A percentile compares a stretch with the other conserved stretches of the same genome.
Evolutionary conservation across 176 grass and related monocot genomes (phyloP).

Genomic region (Hsuehochloa calcarea): DNA sequence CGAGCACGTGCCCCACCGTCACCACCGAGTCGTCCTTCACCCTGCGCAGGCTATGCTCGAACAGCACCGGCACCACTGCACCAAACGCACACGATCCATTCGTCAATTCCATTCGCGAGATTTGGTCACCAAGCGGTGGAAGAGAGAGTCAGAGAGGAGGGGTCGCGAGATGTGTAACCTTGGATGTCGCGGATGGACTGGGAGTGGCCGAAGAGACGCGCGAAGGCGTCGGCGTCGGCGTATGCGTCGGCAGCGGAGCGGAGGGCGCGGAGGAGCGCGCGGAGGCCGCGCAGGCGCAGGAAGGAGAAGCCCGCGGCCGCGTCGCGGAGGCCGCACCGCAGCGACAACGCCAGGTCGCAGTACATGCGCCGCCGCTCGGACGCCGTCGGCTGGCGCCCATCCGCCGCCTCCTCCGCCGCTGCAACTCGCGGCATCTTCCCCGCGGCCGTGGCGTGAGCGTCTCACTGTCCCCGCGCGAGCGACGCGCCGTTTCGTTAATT

Average conservation of each 20-base stretch:
- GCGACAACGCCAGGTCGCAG: constrained; percentile 42
- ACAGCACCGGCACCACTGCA: constrained; percentile 60
- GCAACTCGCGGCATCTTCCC: constrained; percentile 7
- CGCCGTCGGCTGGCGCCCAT: not conserved
- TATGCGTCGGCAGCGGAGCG: constrained; percentile 21
- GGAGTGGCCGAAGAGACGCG: constrained; percentile 41
- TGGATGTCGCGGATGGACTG: constrained; percentile 58
- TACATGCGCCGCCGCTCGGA: constrained; percentile 45
- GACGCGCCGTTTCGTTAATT: constrained; percentile 24
- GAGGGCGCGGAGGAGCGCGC: constrained; percentile 49
- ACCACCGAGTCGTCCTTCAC: constrained; percentile 16
- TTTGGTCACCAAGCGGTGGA: not conserved
- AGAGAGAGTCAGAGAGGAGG: not conserved
- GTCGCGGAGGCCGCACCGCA: constrained; percentile 54
- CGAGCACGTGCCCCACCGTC: constrained; percentile 46
- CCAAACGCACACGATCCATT: not conserved
- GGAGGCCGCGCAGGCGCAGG: constrained; percentile 50
- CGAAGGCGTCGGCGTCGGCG: not conserved
- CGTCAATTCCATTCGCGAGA: not conserved
- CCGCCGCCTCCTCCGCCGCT: not conserved
- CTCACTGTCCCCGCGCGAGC: not conserved
- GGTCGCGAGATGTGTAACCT: constrained; percentile 1
- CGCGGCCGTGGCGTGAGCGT: not conserved
- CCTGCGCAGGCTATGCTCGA: constrained; percentile 56
- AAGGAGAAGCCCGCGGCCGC: constrained; percentile 56